Base-by-base conservation (phyloP, 257 asterid species). In the Lavandula angustifolia region DNA sequence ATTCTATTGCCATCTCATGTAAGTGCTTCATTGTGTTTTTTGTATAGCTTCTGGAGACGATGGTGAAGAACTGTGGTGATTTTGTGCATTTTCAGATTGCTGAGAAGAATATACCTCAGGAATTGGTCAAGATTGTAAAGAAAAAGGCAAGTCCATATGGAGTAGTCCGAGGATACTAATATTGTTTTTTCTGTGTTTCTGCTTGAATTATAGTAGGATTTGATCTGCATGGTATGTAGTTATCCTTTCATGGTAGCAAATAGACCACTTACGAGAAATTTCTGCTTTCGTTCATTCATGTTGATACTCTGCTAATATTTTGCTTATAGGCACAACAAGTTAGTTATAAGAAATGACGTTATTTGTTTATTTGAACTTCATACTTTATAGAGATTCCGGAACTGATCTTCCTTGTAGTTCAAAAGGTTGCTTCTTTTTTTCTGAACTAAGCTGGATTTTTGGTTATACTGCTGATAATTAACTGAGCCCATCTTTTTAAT, bases 11-110 rank as follows among this genome's bases (percentile, higher is more conserved):
- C 55, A 55, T 9, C 11, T 65, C n/a, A 16, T 62, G 54, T 13
- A 3, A 54, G 37, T 14, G 8, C 16, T 7, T 47, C 16, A 34
- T 27, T 29, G 50, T 57, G 40, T 68, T 16, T n/a, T 64, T 49
- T 38, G 62, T 66, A 33, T 69, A 90, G 99, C 95, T 94, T 75
- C 84, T 90, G 76, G 98, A 94, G 86, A 87, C 87, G 66, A 86
- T 94, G 92, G 94, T 94, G 79, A 90, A 94, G 89, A 94, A 94
- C 85, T 90, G 99, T 73, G 98, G 95, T 17, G 98, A 91, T 78
- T 80, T 65, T 56, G 82, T 87, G 75, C 99, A 94, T 81, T 86
- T 88, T 55, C 99, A 86, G 80, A 85, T 94, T 69, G 98, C 85
- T 27, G 99, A 90, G 62, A 84, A 91, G 56, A 83, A 75, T 75